A percentile compares a stretch with the other conserved stretches of the same genome.
Evolutionary conservation across 2,329 filamentous ascomycete species (phyloP).

Genomic region (Aspergillus ibericus): DNA sequence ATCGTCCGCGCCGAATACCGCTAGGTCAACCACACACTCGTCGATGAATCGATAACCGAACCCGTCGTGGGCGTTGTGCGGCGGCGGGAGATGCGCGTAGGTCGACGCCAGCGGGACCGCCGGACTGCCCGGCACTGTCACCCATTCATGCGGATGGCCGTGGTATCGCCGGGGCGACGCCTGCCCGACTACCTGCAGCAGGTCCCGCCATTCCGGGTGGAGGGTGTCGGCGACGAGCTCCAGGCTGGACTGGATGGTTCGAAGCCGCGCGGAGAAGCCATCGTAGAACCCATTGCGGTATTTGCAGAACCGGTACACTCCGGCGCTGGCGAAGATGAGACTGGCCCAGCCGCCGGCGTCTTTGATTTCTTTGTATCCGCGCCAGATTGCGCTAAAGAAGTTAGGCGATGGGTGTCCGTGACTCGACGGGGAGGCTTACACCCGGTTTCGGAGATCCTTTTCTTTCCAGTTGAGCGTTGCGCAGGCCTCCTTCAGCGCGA

Average conservation of each 20-base stretch:
- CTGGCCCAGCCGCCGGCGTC: slow-evolving; percentile 57
- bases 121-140: slow-evolving; percentile 13
- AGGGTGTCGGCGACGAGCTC: slow-evolving; percentile 56
- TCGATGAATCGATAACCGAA: slow-evolving; percentile 36
- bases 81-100: slow-evolving; percentile 22
- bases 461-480: slow-evolving; percentile 57
- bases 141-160: slow-evolving; percentile 30
- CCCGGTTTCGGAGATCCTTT: slow-evolving; percentile 56
- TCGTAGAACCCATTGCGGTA: slow-evolving; percentile 56
- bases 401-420: too few species aligned
- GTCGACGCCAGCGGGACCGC: slow-evolving; percentile 19
- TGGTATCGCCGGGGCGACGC: slow-evolving; percentile 16
- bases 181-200: slow-evolving; percentile 33
- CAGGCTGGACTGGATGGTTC: slow-evolving; percentile 48
- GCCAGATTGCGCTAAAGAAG: slow-evolving; percentile 56
- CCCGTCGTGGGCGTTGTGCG: slow-evolving; percentile 18
- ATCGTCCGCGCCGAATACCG: slow-evolving; percentile 52
- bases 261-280: slow-evolving; percentile 52
- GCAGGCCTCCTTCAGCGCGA: slow-evolving; percentile 55
- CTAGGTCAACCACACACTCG: slow-evolving; percentile 51
- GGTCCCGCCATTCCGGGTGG: slow-evolving; percentile 55
- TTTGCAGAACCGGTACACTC: slow-evolving; percentile 62
- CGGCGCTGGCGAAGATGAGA: slow-evolving; percentile 58
- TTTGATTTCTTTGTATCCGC: slow-evolving; percentile 61
- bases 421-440: too few species aligned